Evolutionary conservation across 2,329 filamentous ascomycete genomes (phyloP), one percentile per base, ranked within the genome.

Genomic region (Fusarium citri): DNA sequence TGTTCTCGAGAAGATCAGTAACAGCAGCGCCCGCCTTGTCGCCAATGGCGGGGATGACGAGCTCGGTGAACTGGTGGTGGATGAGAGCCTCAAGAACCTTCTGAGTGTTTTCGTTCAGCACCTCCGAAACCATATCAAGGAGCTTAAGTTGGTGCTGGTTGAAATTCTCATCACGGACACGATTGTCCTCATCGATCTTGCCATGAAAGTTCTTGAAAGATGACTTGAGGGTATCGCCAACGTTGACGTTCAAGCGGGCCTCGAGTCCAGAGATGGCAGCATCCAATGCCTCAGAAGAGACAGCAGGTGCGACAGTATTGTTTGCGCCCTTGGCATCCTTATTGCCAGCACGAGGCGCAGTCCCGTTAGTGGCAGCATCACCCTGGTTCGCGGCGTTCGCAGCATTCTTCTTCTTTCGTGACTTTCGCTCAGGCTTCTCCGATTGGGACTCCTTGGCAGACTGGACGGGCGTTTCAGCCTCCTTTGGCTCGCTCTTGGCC

Each of bases 21-120:
- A 97, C 85, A 7, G 91, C 87, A 66, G 89, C 87, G 46, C 88
- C 85, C 16, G 92, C 89, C 43, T 90, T 85, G 54, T 90, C 86
- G 42, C 89, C 87, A 59, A 98, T 83, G 31, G 90, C 85, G 14
- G 96, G 95, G 55, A 97, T 84, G 46, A 98, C 88, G 16, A 89
- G 86, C 58, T 89, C 86, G 66, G 93, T 88, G 70, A 97, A 93
- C 78, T 92, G 92, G 49, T 89, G 86, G 48, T 89, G 88, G 53
- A 97, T 90, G 72, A 97, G 92, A 65, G 89, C 90, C 65, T 89
- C 86, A 40, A 98, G 86, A 23, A 93, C 92, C 74, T 92, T 90
- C 79, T 90, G 86, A 22, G 88, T 89, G 76, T 89, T 90, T 64
- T 86, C 84, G 68, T 87, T 89, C 49, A 91, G 82, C 34, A 89